Percentiles rank a stretch among this genome's conserved stretches.
Evolutionary conservation across 202 grass and related monocot genomes (phyloP).

Genomic region (Panicum virgatum): DNA sequence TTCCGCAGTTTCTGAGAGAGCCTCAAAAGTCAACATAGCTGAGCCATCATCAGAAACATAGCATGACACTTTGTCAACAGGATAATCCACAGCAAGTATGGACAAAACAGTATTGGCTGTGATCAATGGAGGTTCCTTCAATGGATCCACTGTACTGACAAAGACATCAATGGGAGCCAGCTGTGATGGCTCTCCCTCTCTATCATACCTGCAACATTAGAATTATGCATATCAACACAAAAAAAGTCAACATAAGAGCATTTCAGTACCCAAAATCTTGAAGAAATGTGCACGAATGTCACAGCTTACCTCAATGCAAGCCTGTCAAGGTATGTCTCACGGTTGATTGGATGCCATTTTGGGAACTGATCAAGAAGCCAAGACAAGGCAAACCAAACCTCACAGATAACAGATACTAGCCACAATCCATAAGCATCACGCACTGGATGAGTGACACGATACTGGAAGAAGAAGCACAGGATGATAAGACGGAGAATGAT

Average conservation of each 20-base stretch:
- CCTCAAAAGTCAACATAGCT: conserved; percentile 92
- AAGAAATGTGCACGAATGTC: conserved; percentile 6
- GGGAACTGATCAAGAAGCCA: conserved; percentile 99
- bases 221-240: conserved; percentile 17
- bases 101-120: conserved; percentile 98
- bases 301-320: conserved; percentile 74
- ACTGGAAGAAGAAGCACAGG: conserved; percentile 99
- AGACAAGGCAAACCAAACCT: conserved; percentile 98
- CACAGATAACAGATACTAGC: conserved; percentile 78
- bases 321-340: conserved; percentile 91
- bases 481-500: conserved; percentile 98
- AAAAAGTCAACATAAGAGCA: conserved; percentile 18
- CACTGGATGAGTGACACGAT: conserved; percentile 96
- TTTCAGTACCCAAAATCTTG: not conserved
- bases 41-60: conserved; percentile 99
- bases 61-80: conserved; percentile 79
- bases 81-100: conserved; percentile 94
- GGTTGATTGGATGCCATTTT: conserved; percentile 96
- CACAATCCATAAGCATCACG: conserved; percentile 88
- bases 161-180: conserved; percentile 93
- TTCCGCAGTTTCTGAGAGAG: conserved; percentile 89
- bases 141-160: conserved; percentile 98
- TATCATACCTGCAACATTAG: conserved; percentile 78
- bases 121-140: conserved; percentile 80
- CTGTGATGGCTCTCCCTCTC: conserved; percentile 95